Conservation (phyloP, 1,284 basidiomycete genomes). For the Sanghuangporus weigelae region DNA sequence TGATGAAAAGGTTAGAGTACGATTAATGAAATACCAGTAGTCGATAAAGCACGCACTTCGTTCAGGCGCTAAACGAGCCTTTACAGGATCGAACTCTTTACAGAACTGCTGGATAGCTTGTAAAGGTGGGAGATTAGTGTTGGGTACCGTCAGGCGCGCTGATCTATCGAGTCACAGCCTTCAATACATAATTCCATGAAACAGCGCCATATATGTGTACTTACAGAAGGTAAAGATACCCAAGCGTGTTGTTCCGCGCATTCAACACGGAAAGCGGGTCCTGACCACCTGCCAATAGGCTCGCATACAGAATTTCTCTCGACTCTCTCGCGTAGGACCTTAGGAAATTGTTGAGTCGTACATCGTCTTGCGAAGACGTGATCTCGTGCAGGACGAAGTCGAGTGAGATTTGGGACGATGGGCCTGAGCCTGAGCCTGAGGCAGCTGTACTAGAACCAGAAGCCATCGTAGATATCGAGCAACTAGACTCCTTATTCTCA, state of each 20-base stretch:
- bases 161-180: constrained; percentile 33
- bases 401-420: constrained; percentile 6
- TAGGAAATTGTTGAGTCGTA: background rate
- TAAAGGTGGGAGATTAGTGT: constrained; percentile 28
- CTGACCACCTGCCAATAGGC: constrained; percentile 8
- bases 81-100: constrained; percentile 47
- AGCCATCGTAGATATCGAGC: background rate
- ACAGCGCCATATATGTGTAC: constrained; percentile 24
- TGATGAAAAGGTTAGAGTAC: constrained; percentile 6
- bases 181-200: too few species aligned
- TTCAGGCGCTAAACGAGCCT: constrained; percentile 60
- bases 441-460: background rate
- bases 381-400: constrained; percentile 16
- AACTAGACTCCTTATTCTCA: too few species aligned
- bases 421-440: background rate
- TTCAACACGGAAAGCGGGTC: constrained; percentile 60
- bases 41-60: constrained; percentile 42
- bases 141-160: constrained; percentile 36
- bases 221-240: constrained; percentile 65
- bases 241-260: constrained; percentile 51
- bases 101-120: constrained; percentile 54
- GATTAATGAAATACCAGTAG: background rate
- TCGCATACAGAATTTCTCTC: constrained; percentile 15
- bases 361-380: constrained; percentile 13
- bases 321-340: constrained; percentile 7